Percentiles rank a stretch among this genome's conserved stretches.
phyloP scores from a whole-genome alignment of 2,329 filamentous ascomycete genomes.

The Microdochium nivale region DNA sequence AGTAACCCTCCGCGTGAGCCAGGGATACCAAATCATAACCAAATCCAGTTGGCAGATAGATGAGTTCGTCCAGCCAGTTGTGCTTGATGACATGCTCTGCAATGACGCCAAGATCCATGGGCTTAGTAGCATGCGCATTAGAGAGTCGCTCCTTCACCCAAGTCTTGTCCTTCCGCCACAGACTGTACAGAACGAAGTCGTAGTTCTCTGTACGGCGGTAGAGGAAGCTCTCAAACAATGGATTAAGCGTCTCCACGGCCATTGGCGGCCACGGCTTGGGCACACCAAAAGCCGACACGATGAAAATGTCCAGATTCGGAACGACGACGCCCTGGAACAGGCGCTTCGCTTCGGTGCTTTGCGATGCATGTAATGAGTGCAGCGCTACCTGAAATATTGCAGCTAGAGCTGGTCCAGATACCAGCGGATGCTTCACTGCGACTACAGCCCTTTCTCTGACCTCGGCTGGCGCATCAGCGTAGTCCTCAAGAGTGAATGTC shows the following conservation, averaged over 20 bases:
- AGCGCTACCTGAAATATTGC: conserved; percentile 59
- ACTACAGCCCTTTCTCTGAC: conserved; percentile 44
- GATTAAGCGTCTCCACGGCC: conserved; percentile 66
- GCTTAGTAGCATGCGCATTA: conserved; percentile 63
- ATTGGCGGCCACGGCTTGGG: conserved; percentile 69
- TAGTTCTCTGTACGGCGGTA: conserved; percentile 69
- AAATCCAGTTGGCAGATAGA: conserved; percentile 72
- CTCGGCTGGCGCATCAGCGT: conserved; percentile 37
- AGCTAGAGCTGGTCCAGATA: conserved; percentile 76
- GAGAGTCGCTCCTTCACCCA: conserved; percentile 80
- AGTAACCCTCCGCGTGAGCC: conserved; percentile 70
- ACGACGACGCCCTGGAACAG: conserved; percentile 60
- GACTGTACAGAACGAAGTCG: conserved; percentile 81
- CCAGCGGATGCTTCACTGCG: conserved; percentile 76
- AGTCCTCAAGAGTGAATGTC: conserved; percentile 60
- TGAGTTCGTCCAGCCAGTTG: conserved; percentile 74
- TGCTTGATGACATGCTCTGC: conserved; percentile 76
- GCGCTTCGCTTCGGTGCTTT: conserved; percentile 54
- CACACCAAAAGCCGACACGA: conserved; percentile 70
- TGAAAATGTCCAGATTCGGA: conserved; percentile 69
- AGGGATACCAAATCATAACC: conserved; percentile 80
- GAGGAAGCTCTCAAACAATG: conserved; percentile 76
- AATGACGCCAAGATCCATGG: conserved; percentile 58
- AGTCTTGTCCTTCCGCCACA: conserved; percentile 83
- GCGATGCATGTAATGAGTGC: conserved; percentile 50